Conservation (phyloP, 1,139 yeast genomes). For the Diutina catenulata region DNA sequence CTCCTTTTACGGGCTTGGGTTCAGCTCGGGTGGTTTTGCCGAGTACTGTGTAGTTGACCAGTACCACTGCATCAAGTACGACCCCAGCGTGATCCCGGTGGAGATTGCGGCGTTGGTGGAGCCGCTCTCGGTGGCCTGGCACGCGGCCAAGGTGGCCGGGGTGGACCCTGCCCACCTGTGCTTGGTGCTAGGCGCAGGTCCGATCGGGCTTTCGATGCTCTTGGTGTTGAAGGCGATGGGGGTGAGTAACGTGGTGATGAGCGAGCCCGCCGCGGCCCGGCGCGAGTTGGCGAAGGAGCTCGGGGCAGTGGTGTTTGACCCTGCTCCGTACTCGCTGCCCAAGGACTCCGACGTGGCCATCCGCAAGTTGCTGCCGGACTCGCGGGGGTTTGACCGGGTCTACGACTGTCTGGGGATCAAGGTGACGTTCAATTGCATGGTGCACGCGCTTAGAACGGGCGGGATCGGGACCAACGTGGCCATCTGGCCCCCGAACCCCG, state of each 20-base stretch:
- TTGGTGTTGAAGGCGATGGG: constrained; percentile 46
- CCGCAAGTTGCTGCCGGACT: constrained; percentile 30
- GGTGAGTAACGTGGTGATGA: constrained; percentile 40
- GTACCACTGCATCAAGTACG: constrained; percentile 31
- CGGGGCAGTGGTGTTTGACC: constrained; percentile 40
- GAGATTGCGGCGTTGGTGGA: constrained; percentile 46
- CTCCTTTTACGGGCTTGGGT: constrained; percentile 34
- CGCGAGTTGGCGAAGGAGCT: constrained; percentile 39
- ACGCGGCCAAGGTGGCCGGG: constrained; percentile 35
- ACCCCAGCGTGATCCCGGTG: constrained; percentile 30
- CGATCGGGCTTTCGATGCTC: constrained; percentile 48
- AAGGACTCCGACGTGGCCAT: constrained; percentile 19
- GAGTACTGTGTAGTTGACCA: constrained; percentile 38
- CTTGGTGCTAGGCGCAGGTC: constrained; percentile 49
- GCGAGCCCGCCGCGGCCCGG: constrained; percentile 49
- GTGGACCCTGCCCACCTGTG: constrained; percentile 37
- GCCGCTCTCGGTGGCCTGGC: constrained; percentile 50
- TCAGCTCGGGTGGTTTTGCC: constrained; percentile 33
- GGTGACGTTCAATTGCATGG: constrained; percentile 39
- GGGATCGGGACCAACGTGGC: constrained; percentile 59
- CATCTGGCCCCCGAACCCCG: constrained; percentile 33
- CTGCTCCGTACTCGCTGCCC: constrained; percentile 18
- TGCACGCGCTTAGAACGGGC: constrained; percentile 41
- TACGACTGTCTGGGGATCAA: constrained; percentile 56
- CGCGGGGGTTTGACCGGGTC: constrained; percentile 43